Evolutionary conservation across 2,329 filamentous ascomycete genomes (phyloP).

Genomic region (Trichophyton verrucosum): DNA sequence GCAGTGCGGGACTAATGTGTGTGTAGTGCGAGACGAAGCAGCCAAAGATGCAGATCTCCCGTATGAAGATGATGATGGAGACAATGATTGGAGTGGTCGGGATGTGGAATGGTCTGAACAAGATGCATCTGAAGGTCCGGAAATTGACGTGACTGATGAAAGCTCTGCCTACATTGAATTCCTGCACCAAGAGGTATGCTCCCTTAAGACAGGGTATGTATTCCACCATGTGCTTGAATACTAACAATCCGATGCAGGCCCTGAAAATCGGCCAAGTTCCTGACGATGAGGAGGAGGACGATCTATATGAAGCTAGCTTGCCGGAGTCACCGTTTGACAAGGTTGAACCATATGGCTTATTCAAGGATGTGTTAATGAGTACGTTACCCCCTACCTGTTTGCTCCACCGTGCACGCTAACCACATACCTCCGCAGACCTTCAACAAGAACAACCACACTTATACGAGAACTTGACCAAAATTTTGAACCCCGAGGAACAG

Average conservation of each 20-base stretch:
- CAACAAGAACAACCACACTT: slow-evolving; percentile 85
- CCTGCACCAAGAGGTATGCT: slow-evolving; percentile 69
- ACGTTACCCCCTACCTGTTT: slow-evolving; percentile 32
- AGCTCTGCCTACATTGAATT: slow-evolving; percentile 93
- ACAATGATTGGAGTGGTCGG: slow-evolving; percentile 67
- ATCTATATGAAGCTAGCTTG: slow-evolving; percentile 82
- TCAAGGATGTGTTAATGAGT: slow-evolving; percentile 73
- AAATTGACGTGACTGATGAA: slow-evolving; percentile 67
- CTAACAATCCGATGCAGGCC: slow-evolving; percentile 40
- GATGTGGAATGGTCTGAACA: slow-evolving; percentile 58
- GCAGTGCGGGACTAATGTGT: not conserved
- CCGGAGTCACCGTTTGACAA: slow-evolving; percentile 92
- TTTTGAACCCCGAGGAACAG: slow-evolving; percentile 69
- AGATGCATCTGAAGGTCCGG: slow-evolving; percentile 49
- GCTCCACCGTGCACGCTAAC: slow-evolving; percentile 8
- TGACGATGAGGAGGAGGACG: slow-evolving; percentile 69
- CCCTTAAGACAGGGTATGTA: slow-evolving; percentile 1
- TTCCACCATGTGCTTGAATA: not conserved
- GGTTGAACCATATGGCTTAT: slow-evolving; percentile 84
- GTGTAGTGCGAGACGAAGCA: slow-evolving; percentile 71
- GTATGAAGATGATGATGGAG: slow-evolving; percentile 60
- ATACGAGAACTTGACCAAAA: slow-evolving; percentile 67
- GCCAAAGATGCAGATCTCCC: slow-evolving; percentile 76
- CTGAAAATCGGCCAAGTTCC: slow-evolving; percentile 66
- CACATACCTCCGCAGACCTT: slow-evolving; percentile 46